Conservation (phyloP, 1,139 yeast genomes). For the Saccharomyces pastorianus region DNA sequence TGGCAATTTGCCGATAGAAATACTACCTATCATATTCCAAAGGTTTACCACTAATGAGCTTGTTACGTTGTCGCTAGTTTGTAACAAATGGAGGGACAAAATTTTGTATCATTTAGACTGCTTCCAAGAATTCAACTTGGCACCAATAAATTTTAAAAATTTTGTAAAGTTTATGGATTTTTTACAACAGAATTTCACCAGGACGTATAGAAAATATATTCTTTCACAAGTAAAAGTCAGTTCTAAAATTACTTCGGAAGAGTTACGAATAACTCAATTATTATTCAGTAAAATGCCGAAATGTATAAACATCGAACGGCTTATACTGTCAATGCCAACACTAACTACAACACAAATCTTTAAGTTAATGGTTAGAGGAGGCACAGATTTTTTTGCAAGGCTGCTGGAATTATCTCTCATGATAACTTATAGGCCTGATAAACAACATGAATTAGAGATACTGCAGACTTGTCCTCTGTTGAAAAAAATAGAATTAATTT, state of each 20-base stretch:
- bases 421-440: slow-evolving; percentile 18
- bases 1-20: slow-evolving; percentile 20
- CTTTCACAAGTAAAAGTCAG: slow-evolving; percentile 12
- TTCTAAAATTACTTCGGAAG: slow-evolving; percentile 19
- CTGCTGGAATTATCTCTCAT: slow-evolving; percentile 18
- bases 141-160: slow-evolving; percentile 11
- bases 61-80: slow-evolving; percentile 13
- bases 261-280: slow-evolving; percentile 13
- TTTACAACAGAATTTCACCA: background rate
- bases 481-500: slow-evolving; percentile 17
- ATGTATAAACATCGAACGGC: slow-evolving; percentile 9
- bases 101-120: slow-evolving; percentile 5
- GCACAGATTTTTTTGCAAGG: slow-evolving; percentile 4
- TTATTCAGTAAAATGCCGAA: slow-evolving; percentile 10
- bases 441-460: slow-evolving; percentile 14
- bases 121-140: slow-evolving; percentile 16
- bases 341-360: slow-evolving; percentile 15
- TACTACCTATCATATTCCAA: slow-evolving; percentile 16
- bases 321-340: slow-evolving; percentile 18
- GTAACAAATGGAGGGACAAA: slow-evolving; percentile 20
- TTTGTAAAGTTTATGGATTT: slow-evolving; percentile 3
- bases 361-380: slow-evolving; percentile 9
- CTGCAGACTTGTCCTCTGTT: slow-evolving; percentile 14
- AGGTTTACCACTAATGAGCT: slow-evolving; percentile 18
- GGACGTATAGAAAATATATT: background rate